Evolutionary conservation across 257 asterid species (phyloP), one percentile per base, ranked within the genome.

Genomic region (Haberlea rhodopensis): DNA sequence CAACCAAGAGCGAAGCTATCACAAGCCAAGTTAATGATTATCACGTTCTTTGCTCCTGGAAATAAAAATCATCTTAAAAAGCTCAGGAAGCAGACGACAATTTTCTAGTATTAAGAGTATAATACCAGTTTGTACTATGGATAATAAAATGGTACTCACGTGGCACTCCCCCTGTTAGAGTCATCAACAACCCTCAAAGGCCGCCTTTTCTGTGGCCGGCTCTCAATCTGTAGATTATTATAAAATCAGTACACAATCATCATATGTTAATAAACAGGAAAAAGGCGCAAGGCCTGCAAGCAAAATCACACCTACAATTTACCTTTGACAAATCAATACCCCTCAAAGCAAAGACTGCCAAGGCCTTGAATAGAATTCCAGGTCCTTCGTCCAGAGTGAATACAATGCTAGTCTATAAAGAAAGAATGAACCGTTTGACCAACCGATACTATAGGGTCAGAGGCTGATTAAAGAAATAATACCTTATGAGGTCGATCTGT

Each of bases 371-470:
- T 55, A 94, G 87, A 73, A 87, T 80, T 49, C 99, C 97, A 15
- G 99, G 96, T 46, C 99, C 99, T 81, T 90, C 97, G 71, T 84
- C 97, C 77, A 90, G 81, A 73, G 84, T 82, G 82, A 94, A 94
- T 60, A 90, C 95, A 16, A 94, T 83, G 77, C 99, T 94, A 13
- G 97, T 90, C 99, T 90, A 74, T 28, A 65, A 68, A 53, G 67
- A 23, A 61, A 65, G 62, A 51, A 31, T 60, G 34, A n/a, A 27
- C 34, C 27, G 49, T 25, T 70, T 49, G 25, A 32, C 19, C n/a
- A 29, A 19, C 66, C 60, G 16, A 65, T n/a, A n/a, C n/a, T 8
- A 57, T 26, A 31, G 82, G 76, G 59, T 68, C 43, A 72, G 68
- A 63, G 60, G 84, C 84, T 20, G 55, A 48, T 46, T 65, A 22